Percentiles rank a stretch among this genome's conserved stretches.
These are phyloP conservation scores for Peronospora tabacina DNA, from an alignment of 352 stramenopile genomes.

Conservation along the genomic window DNA sequence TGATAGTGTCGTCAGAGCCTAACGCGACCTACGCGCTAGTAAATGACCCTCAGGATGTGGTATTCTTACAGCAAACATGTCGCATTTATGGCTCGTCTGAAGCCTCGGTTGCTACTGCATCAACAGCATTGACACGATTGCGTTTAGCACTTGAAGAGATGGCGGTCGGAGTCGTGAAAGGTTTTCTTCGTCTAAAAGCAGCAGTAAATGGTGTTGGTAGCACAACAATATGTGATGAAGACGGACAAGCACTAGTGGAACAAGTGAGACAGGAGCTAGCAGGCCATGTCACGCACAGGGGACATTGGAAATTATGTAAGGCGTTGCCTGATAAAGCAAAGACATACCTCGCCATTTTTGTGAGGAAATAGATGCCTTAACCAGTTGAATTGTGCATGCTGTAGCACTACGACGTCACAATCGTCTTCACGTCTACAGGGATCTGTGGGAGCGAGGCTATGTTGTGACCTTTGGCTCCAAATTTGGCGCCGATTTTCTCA, in stretches of 20 bases:
- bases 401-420: constrained; percentile 18
- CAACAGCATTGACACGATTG: constrained; percentile 9
- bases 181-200: constrained; percentile 31
- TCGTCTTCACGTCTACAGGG: constrained; percentile 45
- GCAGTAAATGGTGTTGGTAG: background rate
- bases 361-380: background rate
- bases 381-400: background rate
- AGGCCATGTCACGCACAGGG: background rate
- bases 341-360: background rate
- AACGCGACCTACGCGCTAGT: constrained; percentile 28
- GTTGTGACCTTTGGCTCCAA: constrained; percentile 70
- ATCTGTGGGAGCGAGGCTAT: constrained; percentile 62
- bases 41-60: constrained; percentile 9
- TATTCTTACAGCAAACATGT: constrained; percentile 18
- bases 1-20: constrained; percentile 6
- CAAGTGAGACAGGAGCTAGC: constrained; percentile 13
- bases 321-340: background rate
- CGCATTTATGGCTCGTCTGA: constrained; percentile 27
- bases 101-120: constrained; percentile 1
- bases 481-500: constrained; percentile 74
- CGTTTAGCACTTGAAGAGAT: constrained; percentile 48
- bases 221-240: background rate
- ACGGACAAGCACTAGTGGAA: constrained; percentile 1
- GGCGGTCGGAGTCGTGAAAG: constrained; percentile 28
- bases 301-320: constrained; percentile 24